Conservation (phyloP, 805 yeast species). For the Saturnispora bothae region DNA sequence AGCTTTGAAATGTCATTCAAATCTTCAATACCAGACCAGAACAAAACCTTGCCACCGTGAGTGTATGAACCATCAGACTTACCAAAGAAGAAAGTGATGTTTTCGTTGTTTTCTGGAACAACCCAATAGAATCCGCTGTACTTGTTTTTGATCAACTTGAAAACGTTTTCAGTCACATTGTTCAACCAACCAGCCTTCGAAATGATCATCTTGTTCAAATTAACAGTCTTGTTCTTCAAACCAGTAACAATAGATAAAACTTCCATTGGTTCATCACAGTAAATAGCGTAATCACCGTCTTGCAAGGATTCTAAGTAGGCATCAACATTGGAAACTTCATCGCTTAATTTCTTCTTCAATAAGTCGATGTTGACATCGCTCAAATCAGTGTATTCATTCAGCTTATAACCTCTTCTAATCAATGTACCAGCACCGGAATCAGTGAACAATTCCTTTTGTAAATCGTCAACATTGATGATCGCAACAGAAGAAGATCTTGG, state of each 20-base stretch:
- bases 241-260: slow-evolving; percentile 74
- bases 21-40: slow-evolving; percentile 85
- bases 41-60: slow-evolving; percentile 77
- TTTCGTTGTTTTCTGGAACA: slow-evolving; percentile 81
- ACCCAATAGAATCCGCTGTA: slow-evolving; percentile 73
- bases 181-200: slow-evolving; percentile 93
- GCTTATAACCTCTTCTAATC: slow-evolving; percentile 93
- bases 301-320: slow-evolving; percentile 62
- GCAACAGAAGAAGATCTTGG: slow-evolving; percentile 98
- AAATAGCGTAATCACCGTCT: slow-evolving; percentile 50
- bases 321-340: slow-evolving; percentile 73
- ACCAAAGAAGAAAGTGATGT: slow-evolving; percentile 83
- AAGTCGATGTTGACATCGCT: slow-evolving; percentile 46
- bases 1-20: slow-evolving; percentile 51
- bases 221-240: slow-evolving; percentile 39
- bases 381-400: slow-evolving; percentile 67
- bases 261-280: slow-evolving; percentile 93
- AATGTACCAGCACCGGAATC: slow-evolving; percentile 99
- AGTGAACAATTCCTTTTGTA: slow-evolving; percentile 94
- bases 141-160: slow-evolving; percentile 70
- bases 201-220: slow-evolving; percentile 76
- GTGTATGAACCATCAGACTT: slow-evolving; percentile 91
- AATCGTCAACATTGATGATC: slow-evolving; percentile 85
- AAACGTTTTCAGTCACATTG: slow-evolving; percentile 91
- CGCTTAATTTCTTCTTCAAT: slow-evolving; percentile 62